A percentile compares a stretch with the other conserved stretches of the same genome.
Conservation (phyloP, 148 eudicot species). For the Fagopyrum homotropicum region DNA sequence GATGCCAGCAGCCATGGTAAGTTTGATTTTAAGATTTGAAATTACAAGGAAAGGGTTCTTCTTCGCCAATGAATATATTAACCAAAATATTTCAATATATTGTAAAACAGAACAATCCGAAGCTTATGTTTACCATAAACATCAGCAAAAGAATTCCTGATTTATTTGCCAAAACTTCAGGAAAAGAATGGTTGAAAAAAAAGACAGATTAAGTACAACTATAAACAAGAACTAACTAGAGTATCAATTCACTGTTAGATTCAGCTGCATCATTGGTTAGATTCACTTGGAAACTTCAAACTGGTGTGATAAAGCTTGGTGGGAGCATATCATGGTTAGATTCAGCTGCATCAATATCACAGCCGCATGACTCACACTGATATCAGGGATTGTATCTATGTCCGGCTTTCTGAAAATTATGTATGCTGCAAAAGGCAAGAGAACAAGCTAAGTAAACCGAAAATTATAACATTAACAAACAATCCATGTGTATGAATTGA, state of each 20-base stretch:
- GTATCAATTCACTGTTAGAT: too few species aligned
- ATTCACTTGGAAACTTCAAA: too few species aligned
- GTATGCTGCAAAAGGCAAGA: background rate
- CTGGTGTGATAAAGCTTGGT: background rate
- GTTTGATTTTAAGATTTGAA: too few species aligned
- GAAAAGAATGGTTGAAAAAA: background rate
- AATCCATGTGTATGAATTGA: background rate
- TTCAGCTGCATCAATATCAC: background rate
- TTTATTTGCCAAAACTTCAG: background rate
- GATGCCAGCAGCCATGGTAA: too few species aligned
- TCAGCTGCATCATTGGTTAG: too few species aligned
- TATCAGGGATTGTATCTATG: background rate
- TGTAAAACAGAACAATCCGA: background rate
- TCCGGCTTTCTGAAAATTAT: background rate
- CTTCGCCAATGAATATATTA: background rate
- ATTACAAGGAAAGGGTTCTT: background rate
- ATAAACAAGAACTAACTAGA: background rate
- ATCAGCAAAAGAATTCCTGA: background rate
- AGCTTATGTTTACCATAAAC: background rate
- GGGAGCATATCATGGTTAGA: background rate
- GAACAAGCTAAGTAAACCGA: background rate
- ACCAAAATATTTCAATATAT: background rate
- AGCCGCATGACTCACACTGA: background rate
- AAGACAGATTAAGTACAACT: background rate
- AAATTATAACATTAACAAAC: background rate